Conservation (phyloP, 257 asterid species). For the Handroanthus guayacan region DNA sequence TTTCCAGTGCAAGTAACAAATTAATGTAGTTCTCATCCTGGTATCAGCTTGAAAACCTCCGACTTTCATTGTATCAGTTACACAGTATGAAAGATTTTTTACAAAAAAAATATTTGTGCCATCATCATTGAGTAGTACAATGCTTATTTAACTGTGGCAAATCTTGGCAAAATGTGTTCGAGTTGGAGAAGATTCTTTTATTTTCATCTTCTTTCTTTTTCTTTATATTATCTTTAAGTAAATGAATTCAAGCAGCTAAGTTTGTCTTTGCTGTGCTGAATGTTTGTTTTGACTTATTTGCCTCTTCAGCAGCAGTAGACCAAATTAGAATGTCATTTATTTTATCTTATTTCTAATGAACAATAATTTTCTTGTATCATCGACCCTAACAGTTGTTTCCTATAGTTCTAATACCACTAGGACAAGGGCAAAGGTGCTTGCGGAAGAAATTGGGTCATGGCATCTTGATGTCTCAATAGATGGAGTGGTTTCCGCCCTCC, state of each 20-base stretch:
- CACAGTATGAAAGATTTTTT: slow-evolving; percentile 13
- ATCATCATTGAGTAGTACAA: neutral
- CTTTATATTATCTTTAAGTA: neutral
- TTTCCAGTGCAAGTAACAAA: neutral
- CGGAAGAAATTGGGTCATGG: slow-evolving; percentile 97
- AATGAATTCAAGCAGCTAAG: slow-evolving; percentile 16
- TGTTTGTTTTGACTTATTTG: slow-evolving; percentile 20
- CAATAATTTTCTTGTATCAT: slow-evolving; percentile 20
- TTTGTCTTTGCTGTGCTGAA: neutral
- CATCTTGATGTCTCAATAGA: slow-evolving; percentile 90
- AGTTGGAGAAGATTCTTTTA: neutral
- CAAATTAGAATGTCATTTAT: slow-evolving; percentile 11
- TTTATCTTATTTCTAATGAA: slow-evolving; percentile 18
- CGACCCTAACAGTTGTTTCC: slow-evolving; percentile 29
- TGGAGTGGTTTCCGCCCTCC: slow-evolving; percentile 77
- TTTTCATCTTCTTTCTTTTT: neutral
- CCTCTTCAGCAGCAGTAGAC: slow-evolving; percentile 1
- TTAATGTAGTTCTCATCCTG: slow-evolving; percentile 23
- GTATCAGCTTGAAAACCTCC: neutral
- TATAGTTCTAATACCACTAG: slow-evolving; percentile 80
- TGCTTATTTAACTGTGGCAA: neutral
- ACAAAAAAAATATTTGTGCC: neutral
- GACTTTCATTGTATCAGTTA: neutral
- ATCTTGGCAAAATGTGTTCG: neutral
- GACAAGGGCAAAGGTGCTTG: slow-evolving; percentile 80